Conservation (phyloP, 768 basidiomycete genomes). For the Kwoniella dejecticola region DNA sequence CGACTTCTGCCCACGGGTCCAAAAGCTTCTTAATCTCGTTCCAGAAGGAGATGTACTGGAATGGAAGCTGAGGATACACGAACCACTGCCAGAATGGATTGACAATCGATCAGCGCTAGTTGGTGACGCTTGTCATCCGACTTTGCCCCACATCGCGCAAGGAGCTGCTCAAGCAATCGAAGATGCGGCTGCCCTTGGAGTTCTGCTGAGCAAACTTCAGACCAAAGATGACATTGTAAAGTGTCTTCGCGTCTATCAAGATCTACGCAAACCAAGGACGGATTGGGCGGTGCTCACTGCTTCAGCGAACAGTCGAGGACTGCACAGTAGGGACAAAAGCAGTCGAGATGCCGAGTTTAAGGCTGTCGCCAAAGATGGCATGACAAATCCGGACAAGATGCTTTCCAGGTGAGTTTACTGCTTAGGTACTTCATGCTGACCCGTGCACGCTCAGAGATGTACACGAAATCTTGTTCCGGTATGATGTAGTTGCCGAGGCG, state of each 20-base stretch:
- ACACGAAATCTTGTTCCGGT: background rate
- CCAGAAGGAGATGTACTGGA: background rate
- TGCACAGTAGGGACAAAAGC: background rate
- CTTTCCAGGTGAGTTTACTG: background rate
- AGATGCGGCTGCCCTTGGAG: background rate
- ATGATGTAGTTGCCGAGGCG: background rate
- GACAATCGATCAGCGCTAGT: background rate
- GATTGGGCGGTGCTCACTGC: background rate
- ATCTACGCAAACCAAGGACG: background rate
- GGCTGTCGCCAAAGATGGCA: background rate
- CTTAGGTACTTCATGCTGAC: background rate
- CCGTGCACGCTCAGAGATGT: background rate
- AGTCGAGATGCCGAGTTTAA: background rate
- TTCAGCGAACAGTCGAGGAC: background rate
- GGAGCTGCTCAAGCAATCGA: background rate
- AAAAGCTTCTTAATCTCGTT: background rate
- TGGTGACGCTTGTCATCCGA: background rate
- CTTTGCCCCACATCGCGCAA: background rate
- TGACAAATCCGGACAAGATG: background rate
- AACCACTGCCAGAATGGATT: background rate
- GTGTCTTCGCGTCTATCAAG: too few species aligned
- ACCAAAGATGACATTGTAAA: background rate
- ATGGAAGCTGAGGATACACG: background rate
- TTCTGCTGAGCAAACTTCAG: background rate
- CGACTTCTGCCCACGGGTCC: background rate